These are phyloP conservation scores for Senna siamea DNA, from an alignment of 306 rosid species.

Conservation along the genomic window DNA sequence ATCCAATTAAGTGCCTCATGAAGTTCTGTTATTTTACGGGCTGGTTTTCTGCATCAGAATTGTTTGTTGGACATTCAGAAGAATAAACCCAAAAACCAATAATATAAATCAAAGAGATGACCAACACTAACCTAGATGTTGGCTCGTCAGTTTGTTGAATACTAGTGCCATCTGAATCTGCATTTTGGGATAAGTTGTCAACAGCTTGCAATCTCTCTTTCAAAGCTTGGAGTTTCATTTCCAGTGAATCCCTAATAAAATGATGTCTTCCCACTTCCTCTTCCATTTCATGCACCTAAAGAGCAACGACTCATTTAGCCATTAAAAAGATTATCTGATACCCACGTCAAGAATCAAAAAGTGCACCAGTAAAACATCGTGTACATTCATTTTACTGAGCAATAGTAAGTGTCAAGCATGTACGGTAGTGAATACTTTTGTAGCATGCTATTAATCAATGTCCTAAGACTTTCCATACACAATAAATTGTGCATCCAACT, in stretches of 20 bases:
- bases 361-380: conserved; percentile 2
- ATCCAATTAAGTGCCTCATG: conserved; percentile 66
- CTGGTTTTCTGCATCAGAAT: conserved; percentile 57
- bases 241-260: conserved; percentile 72
- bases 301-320: conserved; percentile 29
- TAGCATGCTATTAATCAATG: conserved; percentile 22
- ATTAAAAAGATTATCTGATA: background rate
- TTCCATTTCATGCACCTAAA: conserved; percentile 84
- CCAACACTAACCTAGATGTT: conserved; percentile 59
- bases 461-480: background rate
- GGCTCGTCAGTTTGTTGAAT: conserved; percentile 54
- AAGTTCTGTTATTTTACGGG: conserved; percentile 55
- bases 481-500: conserved; percentile 23
- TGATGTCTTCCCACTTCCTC: conserved; percentile 83
- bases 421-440: background rate
- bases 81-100: conserved; percentile 14
- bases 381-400: conserved; percentile 26
- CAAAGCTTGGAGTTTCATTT: conserved; percentile 72
- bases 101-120: conserved; percentile 37
- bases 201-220: conserved; percentile 68
- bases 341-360: background rate
- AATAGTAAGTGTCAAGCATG: conserved; percentile 28
- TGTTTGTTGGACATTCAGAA: conserved; percentile 27
- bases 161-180: conserved; percentile 50
- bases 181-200: conserved; percentile 54